Evolutionary conservation across 2,329 filamentous ascomycete genomes (phyloP), one percentile per base, ranked within the genome.

Genomic region (Alternaria infectoria): DNA sequence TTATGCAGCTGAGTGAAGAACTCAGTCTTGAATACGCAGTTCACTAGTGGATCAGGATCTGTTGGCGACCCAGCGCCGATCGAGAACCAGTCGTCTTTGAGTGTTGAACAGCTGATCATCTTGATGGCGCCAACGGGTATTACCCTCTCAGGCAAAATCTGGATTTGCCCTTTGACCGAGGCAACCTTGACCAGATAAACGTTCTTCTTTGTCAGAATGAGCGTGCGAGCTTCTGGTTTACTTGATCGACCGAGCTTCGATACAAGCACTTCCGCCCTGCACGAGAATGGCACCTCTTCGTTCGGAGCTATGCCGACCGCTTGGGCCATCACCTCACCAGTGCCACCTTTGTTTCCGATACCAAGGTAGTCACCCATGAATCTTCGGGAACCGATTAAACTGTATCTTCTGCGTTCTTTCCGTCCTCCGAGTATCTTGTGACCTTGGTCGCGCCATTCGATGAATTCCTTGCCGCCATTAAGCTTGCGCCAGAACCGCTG

Each of bases 21-120:
- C 76, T 99, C 96, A 0, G 96, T 99, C 84, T 99, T 99, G 80
- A 99, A 89, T 19, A 97, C 84, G 76, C 96, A 99, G 81, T 90
- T 97, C 74, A 99, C 81, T 21, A 99, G 85, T n/a, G 96, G 93
- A 79, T 99, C 96, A 0, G 96, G 86, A 78, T 98, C 95, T 76
- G 97, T 93, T 9, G 90, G 90, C 30, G 94, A 94, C n/a, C 92
- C 93, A 47, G 96, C 87, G 4, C 94, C 93, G 36, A 99, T 85
- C 1, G 95, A 93, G 80, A 99, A 97, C 96, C 96, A 99, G 80
- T 99, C 96, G 73, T 99, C 96, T 68, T 92, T 93, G 64, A 92
- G 83, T 15, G 87, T 93, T 3, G 95, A 97, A 6, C 88, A 85
- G 73, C 93, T 89, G 69, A 99, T 85, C 74, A 91, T 96, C 80